A percentile compares a stretch with the other conserved stretches of the same genome.
Evolutionary conservation across 225 moss, liverwort and hornwort species (phyloP).

Genomic region (Thuidium tamariscinum): DNA sequence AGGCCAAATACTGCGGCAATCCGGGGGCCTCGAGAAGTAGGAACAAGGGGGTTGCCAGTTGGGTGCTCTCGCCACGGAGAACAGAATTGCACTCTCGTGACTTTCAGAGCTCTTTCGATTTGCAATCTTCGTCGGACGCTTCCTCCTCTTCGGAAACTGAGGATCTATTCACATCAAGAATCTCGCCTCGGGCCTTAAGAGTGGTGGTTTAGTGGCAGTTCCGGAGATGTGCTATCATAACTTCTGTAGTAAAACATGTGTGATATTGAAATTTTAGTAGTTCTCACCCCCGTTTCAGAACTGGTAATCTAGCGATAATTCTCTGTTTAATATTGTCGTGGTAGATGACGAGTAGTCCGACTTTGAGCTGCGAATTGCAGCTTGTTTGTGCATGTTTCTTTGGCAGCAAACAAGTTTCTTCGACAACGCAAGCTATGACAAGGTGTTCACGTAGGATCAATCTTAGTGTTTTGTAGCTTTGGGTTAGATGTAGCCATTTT

Average conservation of each 20-base stretch:
- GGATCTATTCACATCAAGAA: background rate
- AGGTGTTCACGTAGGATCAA: background rate
- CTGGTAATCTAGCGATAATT: background rate
- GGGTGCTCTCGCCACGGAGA: constrained; percentile 7
- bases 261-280: constrained; percentile 9
- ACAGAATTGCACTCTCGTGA: background rate
- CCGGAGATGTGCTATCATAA: background rate
- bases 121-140: constrained; percentile 17
- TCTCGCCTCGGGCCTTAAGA: background rate
- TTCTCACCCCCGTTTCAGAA: background rate
- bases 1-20: constrained; percentile 1
- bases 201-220: background rate
- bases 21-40: background rate
- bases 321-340: background rate
- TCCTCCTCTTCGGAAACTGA: constrained; percentile 27
- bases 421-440: background rate
- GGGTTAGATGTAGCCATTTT: background rate
- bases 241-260: constrained; percentile 17
- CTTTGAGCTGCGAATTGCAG: background rate
- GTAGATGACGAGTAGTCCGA: background rate
- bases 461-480: background rate
- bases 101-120: background rate
- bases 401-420: background rate
- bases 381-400: background rate
- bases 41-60: constrained; percentile 1